Evolutionary conservation across 345 rosid genomes (phyloP).

Genomic region (Mallotus nudiflorus): DNA sequence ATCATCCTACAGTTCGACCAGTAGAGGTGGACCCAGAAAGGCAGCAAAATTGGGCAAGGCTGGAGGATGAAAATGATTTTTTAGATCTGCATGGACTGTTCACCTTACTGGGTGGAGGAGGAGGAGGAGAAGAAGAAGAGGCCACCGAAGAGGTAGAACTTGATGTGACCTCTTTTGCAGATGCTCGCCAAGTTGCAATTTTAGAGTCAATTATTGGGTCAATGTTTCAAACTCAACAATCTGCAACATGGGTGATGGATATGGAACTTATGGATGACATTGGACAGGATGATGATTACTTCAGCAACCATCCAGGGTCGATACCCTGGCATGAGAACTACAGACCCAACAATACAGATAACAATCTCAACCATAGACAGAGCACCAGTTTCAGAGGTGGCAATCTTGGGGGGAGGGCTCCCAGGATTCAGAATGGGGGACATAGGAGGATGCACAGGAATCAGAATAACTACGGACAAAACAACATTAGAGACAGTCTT

Average conservation of each 20-base stretch:
- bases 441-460: background rate
- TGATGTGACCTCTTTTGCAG: background rate
- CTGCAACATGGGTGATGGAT: no score
- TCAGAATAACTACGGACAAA: background rate
- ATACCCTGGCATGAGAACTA: background rate
- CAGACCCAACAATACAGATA: background rate
- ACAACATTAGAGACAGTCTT: background rate
- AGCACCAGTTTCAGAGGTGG: background rate
- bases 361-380: background rate
- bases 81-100: constrained; percentile 33
- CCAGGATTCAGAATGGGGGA: background rate
- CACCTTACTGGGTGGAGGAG: background rate
- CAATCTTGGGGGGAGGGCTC: background rate
- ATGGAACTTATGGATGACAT: no score
- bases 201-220: no score
- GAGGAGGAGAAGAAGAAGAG: background rate
- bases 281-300: no score
- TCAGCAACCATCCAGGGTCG: no score
- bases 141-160: background rate
- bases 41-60: constrained; percentile 43
- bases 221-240: no score
- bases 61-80: constrained; percentile 43
- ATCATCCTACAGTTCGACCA: constrained; percentile 48
- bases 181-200: background rate
- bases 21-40: constrained; percentile 45